Evolutionary conservation across 2,329 filamentous ascomycete genomes (phyloP), one percentile per base, ranked within the genome.

Genomic region (Whalleya microplaca): DNA sequence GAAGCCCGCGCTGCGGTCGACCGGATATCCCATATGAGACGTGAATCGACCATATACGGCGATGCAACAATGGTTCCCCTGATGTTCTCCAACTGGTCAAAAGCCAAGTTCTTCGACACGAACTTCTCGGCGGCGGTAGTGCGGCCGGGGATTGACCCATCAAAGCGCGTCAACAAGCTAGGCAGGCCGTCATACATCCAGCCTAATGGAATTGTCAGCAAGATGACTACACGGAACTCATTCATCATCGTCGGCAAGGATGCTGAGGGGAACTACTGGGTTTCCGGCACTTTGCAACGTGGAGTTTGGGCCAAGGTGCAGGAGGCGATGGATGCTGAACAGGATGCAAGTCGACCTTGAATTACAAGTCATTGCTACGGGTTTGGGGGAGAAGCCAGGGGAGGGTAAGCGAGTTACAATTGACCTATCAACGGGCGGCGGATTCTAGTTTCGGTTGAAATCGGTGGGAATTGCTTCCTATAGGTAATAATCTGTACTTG

Each of bases 61-160:
- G 61, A 66, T 47, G 48, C 23, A 18, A 23, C 18, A 8, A 63
- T 66, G 62, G 40, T 32, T 40, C 61, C 75, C 7, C 49, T 75
- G 20, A 56, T 58, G 3, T 67, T 71, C 41, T 69, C 64, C 2
- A 76, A 76, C 53, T 74, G 72, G 73, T 66, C 67, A 9, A 70
- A 71, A 56, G 73, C 63, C 5, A 64, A 64, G 41, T 64, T 76
- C 43, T 76, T 71, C 58, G 66, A 72, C 6, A 63, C 59, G 10
- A 74, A 77, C 61, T 77, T 77, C 52, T 69, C 68, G 29, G 63
- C 68, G 0, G 69, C 67, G 6, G 59, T 71, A 1, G 59, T 67
- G 43, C 51, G 52, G 2, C 21, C 48, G 3, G 60, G 56, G 0
- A 20, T 29, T 10, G 53, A 49, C 16, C 41, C 44, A 29, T 37